Evolutionary conservation across 192 early-diverging fungal species (phyloP).

Genomic region (Rhizophagus sp.): DNA sequence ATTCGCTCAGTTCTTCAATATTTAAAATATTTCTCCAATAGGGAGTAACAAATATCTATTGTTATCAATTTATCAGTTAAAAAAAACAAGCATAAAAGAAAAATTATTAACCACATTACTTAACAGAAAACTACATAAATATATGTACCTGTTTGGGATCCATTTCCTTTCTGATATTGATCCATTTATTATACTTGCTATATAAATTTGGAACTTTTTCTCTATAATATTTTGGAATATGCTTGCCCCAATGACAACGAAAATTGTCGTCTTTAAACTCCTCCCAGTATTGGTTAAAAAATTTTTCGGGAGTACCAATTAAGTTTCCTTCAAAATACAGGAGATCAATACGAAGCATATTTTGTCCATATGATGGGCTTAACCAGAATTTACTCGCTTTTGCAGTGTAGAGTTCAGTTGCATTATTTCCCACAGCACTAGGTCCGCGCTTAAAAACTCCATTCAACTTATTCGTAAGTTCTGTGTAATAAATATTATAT

Average conservation of each 20-base stretch:
- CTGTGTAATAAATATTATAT: too few relatives aligned
- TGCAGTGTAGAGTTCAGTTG: not conserved
- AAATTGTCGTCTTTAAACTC: not conserved
- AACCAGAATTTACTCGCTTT: not conserved
- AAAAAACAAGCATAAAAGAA: too few relatives aligned
- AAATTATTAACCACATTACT: too few relatives aligned
- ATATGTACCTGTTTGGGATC: not conserved
- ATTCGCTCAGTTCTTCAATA: not conserved
- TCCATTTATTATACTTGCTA: not conserved
- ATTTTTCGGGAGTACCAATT: not conserved
- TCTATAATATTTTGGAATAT: not conserved
- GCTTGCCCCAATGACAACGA: conserved; percentile 8
- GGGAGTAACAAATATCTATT: not conserved
- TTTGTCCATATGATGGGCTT: not conserved
- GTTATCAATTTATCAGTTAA: too few relatives aligned
- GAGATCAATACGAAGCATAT: not conserved
- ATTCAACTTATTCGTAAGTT: not conserved
- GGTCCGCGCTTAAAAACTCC: not conserved
- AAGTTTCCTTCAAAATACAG: not conserved
- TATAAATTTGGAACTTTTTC: not conserved
- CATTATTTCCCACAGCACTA: not conserved
- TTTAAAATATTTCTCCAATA: conserved; percentile 6
- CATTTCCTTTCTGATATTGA: not conserved
- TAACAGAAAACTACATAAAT: too few relatives aligned
- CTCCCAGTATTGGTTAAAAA: not conserved